Conservation (phyloP, 2,329 filamentous ascomycete genomes). For the Penicillium sp. region DNA sequence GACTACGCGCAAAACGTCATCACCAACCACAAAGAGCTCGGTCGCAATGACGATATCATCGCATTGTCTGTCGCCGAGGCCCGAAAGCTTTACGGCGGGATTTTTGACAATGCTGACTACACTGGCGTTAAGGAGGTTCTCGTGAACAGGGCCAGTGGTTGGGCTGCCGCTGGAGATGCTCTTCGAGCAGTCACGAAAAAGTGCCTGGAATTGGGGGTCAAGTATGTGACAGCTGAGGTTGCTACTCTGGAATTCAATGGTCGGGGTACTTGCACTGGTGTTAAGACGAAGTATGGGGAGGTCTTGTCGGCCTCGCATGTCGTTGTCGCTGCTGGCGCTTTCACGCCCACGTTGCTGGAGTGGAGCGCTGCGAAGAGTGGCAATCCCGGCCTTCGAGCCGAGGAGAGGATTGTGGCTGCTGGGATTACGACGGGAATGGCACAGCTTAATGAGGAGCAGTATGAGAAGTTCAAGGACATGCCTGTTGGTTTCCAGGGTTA, state of each 20-base stretch:
- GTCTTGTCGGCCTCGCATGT: slow-evolving; percentile 26
- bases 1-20: slow-evolving; percentile 49
- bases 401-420: slow-evolving; percentile 45
- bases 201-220: slow-evolving; percentile 53
- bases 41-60: slow-evolving; percentile 44
- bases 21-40: slow-evolving; percentile 49
- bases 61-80: slow-evolving; percentile 52
- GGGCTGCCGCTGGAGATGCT: slow-evolving; percentile 59
- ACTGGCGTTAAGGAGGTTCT: slow-evolving; percentile 54
- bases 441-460: slow-evolving; percentile 39
- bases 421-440: slow-evolving; percentile 49
- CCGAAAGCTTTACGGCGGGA: slow-evolving; percentile 52
- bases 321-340: slow-evolving; percentile 32
- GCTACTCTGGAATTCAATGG: slow-evolving; percentile 46
- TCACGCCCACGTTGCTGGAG: slow-evolving; percentile 37
- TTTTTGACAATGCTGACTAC: slow-evolving; percentile 60
- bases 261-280: slow-evolving; percentile 37
- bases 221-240: slow-evolving; percentile 50
- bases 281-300: slow-evolving; percentile 24
- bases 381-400: slow-evolving; percentile 47
- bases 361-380: slow-evolving; percentile 43
- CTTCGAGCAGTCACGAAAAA: slow-evolving; percentile 53
- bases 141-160: slow-evolving; percentile 58
- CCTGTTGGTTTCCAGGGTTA: slow-evolving; percentile 47
- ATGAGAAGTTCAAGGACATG: slow-evolving; percentile 39